Base-by-base conservation (phyloP, 805 yeast species). In the Wickerhamiella siamensis region DNA sequence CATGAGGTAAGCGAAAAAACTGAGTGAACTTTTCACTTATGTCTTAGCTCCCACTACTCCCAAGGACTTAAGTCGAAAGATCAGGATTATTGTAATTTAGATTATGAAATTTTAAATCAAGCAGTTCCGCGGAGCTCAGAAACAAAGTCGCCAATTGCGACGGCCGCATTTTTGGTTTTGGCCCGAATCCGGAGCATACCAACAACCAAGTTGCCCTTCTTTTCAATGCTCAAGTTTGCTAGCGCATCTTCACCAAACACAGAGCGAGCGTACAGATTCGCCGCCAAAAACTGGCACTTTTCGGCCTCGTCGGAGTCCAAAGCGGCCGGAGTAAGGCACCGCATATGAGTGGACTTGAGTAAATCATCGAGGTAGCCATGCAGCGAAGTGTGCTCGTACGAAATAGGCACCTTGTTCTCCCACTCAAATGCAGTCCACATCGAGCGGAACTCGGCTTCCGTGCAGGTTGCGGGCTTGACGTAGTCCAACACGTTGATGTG, bases 361-460 rank as follows among this genome's bases (percentile, higher is more conserved):
- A 91, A 66, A 37, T 74, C 82, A 56, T 79, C 77, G 56, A 93
- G 70, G 2, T 93, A 75, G 51, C 79, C 77, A 40, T 52, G 47
- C 29, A 52, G 26, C 18, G 50, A 45, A 19, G 55, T 47, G 24
- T 41, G 39, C 36, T 41, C 32, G 27, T 35, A 21, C 31, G 56
- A 46, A 58, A 91, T 82, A 46, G 87, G 82, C 52, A 91, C 87
- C 68, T 91, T 91, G 68, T 91, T 91, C 64, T 91, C 98, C 98
- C 98, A 91, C 65, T 91, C 99, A 59, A 93, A 91, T 60, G 87
- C 96, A 60, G 86, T 84, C 99, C 99, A 91, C 97, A 87, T 88
- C 55, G 77, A 74, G 57, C 98, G 81, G 81, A 91, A 91, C 51
- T 75, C 80, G 36, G 77, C 75, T 63, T 88, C 97, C 14, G 86